Evolutionary conservation across 2,329 filamentous ascomycete species (phyloP).

Genomic region (Penicillium hesseltinei): DNA sequence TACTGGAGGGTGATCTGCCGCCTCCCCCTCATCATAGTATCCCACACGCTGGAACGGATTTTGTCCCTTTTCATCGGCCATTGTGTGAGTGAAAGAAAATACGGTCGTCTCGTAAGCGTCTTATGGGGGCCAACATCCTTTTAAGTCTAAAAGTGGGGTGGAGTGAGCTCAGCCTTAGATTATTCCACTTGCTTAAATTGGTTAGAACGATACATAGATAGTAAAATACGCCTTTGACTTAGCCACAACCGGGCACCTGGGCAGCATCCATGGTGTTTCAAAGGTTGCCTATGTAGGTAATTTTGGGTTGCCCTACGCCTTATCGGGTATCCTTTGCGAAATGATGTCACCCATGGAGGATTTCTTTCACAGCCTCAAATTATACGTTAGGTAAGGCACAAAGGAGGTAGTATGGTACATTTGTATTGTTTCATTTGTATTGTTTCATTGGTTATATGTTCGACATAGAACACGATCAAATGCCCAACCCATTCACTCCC

Average conservation of each 20-base stretch:
- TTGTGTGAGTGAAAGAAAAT: neutral
- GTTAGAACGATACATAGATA: neutral
- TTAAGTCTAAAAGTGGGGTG: conserved; percentile 1
- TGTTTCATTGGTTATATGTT: neutral
- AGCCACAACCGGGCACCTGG: neutral
- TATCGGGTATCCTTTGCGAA: conserved; percentile 10
- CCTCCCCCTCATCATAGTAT: neutral
- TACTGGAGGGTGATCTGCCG: conserved; percentile 2
- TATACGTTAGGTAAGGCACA: neutral
- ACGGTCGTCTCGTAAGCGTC: neutral
- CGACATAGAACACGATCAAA: neutral
- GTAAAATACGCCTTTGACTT: neutral
- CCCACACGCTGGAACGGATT: neutral
- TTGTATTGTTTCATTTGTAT: neutral
- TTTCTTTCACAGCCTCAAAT: neutral
- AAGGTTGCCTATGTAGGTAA: neutral
- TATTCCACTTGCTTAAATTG: neutral
- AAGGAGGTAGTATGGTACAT: neutral
- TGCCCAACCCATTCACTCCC: neutral
- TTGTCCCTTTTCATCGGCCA: conserved; percentile 7
- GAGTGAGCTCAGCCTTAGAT: conserved; percentile 1
- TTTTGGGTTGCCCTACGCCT: neutral
- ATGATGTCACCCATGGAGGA: neutral
- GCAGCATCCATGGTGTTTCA: neutral
- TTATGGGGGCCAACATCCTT: neutral